Evolutionary conservation across 2,329 filamentous ascomycete genomes (phyloP).

Genomic region (Paraconiothyrium brasiliense): DNA sequence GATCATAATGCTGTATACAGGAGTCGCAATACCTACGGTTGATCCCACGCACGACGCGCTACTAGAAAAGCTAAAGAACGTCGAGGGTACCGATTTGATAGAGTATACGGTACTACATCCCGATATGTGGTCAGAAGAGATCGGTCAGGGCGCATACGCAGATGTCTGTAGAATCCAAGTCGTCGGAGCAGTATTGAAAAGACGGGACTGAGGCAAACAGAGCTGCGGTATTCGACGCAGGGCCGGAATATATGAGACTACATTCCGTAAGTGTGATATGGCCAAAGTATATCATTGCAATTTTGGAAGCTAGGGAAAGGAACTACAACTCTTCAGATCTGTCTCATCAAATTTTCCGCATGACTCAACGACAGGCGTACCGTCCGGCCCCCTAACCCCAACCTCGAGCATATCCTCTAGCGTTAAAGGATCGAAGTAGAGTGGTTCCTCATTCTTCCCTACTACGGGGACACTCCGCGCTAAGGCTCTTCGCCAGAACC

Average conservation of each 20-base stretch:
- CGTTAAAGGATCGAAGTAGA: constrained; percentile 10
- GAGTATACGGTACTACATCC: constrained; percentile 36
- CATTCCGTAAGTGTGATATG: background rate
- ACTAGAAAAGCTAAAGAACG: constrained; percentile 25
- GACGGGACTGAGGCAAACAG: background rate
- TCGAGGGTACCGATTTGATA: constrained; percentile 23
- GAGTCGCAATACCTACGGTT: constrained; percentile 30
- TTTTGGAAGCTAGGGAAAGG: background rate
- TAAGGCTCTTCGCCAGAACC: constrained; percentile 6
- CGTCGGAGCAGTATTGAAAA: constrained; percentile 31
- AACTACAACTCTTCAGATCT: constrained; percentile 10
- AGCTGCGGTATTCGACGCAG: background rate
- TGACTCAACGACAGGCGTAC: constrained; percentile 6
- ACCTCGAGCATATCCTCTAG: background rate
- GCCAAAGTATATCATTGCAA: background rate
- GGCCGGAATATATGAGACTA: background rate
- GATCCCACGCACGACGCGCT: constrained; percentile 31
- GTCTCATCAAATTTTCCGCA: background rate
- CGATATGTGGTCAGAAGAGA: constrained; percentile 39
- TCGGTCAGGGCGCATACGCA: constrained; percentile 32
- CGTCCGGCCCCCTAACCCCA: constrained; percentile 3
- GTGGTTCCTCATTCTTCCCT: constrained; percentile 10
- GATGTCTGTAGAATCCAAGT: constrained; percentile 37
- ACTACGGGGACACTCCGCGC: constrained; percentile 9
- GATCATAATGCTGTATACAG: constrained; percentile 33